These are phyloP conservation scores for Tripterygium wilfordii DNA, from an alignment of 177 flowering plant genomes.

Conservation along the genomic window DNA sequence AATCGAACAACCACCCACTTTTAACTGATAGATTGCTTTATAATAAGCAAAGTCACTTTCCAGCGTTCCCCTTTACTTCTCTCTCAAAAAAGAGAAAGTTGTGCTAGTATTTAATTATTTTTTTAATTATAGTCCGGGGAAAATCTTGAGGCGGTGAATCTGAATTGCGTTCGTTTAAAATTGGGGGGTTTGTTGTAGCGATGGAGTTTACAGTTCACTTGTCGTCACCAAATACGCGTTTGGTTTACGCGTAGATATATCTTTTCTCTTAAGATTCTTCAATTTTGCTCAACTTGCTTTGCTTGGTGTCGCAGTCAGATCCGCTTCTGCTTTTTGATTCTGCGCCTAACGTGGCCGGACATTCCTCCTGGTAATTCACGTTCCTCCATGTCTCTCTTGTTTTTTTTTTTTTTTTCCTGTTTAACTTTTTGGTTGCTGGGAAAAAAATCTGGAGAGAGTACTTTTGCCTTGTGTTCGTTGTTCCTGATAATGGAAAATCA, in stretches of 20 bases:
- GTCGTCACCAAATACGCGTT: conserved; percentile 43
- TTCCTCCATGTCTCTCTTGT: background rate
- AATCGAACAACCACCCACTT: too few relatives aligned
- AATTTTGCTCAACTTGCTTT: background rate
- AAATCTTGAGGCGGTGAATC: too few relatives aligned
- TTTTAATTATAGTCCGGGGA: too few relatives aligned
- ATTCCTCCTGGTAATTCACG: conserved; percentile 11
- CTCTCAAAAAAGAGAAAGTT: background rate
- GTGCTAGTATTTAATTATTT: background rate
- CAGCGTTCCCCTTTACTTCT: background rate
- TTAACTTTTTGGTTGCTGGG: background rate
- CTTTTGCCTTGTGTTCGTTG: background rate
- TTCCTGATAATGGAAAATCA: too few relatives aligned
- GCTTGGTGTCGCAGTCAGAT: conserved; percentile 20
- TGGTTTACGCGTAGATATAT: conserved; percentile 22
- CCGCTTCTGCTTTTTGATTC: conserved; percentile 15
- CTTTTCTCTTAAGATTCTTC: conserved; percentile 9
- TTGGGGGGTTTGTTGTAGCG: too few relatives aligned
- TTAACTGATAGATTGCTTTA: conserved; percentile 1
- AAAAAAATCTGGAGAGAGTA: background rate
- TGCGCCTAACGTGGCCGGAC: conserved; percentile 1
- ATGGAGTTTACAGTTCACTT: too few relatives aligned
- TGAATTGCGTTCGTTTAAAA: too few relatives aligned
- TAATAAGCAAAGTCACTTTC: conserved; percentile 8
- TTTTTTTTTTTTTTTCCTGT: too few relatives aligned